Evolutionary conservation across 78 protist genomes (phyloP).

Genomic region (Dictyostelium intermedium): DNA sequence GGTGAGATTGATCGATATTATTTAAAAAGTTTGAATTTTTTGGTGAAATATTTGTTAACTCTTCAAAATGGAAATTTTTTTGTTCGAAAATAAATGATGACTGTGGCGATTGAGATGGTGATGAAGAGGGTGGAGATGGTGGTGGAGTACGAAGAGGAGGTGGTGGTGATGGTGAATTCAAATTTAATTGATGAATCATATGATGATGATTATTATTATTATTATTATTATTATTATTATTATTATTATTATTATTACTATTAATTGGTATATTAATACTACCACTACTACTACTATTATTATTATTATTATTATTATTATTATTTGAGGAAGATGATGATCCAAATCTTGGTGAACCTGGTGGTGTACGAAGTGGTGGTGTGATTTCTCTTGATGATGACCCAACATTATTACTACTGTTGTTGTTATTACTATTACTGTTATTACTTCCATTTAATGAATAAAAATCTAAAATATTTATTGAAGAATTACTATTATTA

Average conservation of each 20-base stretch:
- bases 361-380: slow-evolving; percentile 73
- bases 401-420: neutral
- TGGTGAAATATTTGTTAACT: neutral
- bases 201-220: neutral
- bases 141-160: neutral
- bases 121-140: slow-evolving; percentile 7
- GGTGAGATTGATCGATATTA: neutral
- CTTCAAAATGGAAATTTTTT: neutral
- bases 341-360: slow-evolving; percentile 52
- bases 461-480: neutral
- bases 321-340: neutral
- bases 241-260: too few relatives aligned
- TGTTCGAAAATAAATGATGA: neutral
- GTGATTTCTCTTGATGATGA: slow-evolving; percentile 3
- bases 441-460: neutral
- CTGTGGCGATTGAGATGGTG: slow-evolving; percentile 24
- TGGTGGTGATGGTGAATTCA: neutral
- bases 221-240: neutral
- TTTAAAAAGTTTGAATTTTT: neutral
- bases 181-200: neutral
- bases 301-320: neutral
- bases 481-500: neutral
- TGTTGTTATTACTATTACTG: neutral
- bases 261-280: neutral
- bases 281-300: neutral